A percentile compares a stretch with the other conserved stretches of the same genome.
These are phyloP conservation scores for Aspergillus neotritici DNA, from an alignment of 2,329 filamentous ascomycete genomes.

Conservation along the genomic window DNA sequence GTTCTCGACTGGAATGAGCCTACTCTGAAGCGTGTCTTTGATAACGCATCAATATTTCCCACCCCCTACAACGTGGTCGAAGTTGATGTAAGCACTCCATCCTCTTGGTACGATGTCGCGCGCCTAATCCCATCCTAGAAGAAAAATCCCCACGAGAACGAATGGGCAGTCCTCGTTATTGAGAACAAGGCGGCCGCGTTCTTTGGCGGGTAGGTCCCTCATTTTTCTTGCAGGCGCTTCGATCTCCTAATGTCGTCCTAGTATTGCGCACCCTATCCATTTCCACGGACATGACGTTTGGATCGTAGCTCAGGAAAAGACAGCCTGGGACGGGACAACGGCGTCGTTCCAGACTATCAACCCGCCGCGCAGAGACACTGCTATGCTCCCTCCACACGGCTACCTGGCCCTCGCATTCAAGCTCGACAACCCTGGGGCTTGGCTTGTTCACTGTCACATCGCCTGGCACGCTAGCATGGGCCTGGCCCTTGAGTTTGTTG, in stretches of 20 bases:
- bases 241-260: neutral
- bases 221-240: neutral
- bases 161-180: slow-evolving; percentile 5
- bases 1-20: slow-evolving; percentile 9
- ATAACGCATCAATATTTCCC: slow-evolving; percentile 4
- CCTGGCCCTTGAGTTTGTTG: slow-evolving; percentile 51
- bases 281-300: slow-evolving; percentile 9
- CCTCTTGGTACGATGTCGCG: too few species aligned
- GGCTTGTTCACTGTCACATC: slow-evolving; percentile 71
- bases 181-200: slow-evolving; percentile 2
- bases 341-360: slow-evolving; percentile 15
- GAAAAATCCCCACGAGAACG: neutral
- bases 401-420: slow-evolving; percentile 55
- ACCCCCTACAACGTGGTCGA: slow-evolving; percentile 4
- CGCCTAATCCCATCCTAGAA: slow-evolving; percentile 1
- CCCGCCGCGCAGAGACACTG: slow-evolving; percentile 63
- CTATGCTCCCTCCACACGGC: slow-evolving; percentile 58
- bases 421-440: slow-evolving; percentile 44
- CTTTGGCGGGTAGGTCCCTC: slow-evolving; percentile 4
- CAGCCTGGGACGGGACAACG: neutral
- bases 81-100: neutral
- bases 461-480: slow-evolving; percentile 67
- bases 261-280: slow-evolving; percentile 6
- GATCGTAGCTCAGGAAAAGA: slow-evolving; percentile 1
- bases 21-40: slow-evolving; percentile 5